Percentiles rank a stretch among this genome's conserved stretches.
Evolutionary conservation across 2,329 filamentous ascomycete genomes (phyloP).

Genomic region (Pyricularia pennisetigena): DNA sequence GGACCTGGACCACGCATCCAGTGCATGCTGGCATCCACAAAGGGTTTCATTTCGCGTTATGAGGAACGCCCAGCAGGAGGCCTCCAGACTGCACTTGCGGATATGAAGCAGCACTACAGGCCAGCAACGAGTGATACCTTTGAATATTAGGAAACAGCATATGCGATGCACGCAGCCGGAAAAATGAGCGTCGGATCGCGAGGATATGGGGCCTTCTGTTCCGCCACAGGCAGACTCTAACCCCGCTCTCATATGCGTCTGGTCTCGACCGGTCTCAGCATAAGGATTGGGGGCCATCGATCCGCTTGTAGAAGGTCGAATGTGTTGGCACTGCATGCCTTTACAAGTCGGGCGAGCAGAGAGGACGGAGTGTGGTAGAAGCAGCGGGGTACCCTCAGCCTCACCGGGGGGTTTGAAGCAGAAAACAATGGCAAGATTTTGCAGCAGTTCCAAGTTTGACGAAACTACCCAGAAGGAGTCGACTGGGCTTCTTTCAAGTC

Average conservation of each 20-base stretch:
- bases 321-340: neutral
- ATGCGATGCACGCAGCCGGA: neutral
- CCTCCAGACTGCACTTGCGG: neutral
- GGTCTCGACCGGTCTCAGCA: neutral
- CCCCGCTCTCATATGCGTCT: neutral
- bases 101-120: neutral
- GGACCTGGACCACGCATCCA: slow-evolving; percentile 9
- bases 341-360: neutral
- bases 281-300: neutral
- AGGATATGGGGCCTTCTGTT: neutral
- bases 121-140: neutral
- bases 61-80: neutral
- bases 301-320: neutral
- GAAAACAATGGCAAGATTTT: neutral
- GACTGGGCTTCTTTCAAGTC: neutral
- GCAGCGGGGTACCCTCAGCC: neutral
- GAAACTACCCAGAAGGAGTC: neutral
- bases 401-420: neutral
- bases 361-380: neutral
- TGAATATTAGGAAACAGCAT: neutral
- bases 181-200: neutral
- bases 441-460: neutral
- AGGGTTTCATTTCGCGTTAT: slow-evolving; percentile 11
- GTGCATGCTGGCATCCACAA: slow-evolving; percentile 9
- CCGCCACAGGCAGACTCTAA: neutral